Conservation (phyloP, 306 rosid species). For the Pterocarpus macrocarpus region DNA sequence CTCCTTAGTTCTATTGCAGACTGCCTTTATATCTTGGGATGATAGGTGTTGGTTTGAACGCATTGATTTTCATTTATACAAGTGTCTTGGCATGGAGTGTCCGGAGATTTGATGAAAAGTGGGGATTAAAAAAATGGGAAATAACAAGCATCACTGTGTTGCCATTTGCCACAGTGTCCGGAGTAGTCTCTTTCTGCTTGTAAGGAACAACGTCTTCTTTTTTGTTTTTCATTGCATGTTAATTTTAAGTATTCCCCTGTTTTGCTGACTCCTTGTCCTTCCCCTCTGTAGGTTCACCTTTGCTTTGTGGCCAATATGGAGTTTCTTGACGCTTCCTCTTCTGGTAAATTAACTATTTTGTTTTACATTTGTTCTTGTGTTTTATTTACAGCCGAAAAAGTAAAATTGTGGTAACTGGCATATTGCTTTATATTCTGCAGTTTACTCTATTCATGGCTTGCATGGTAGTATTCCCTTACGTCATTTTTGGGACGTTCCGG, state of each 20-base stretch:
- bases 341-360: conserved; percentile 65
- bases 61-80: conserved; percentile 79
- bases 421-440: conserved; percentile 66
- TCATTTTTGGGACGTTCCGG: conserved; percentile 74
- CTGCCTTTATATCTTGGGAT: conserved; percentile 89
- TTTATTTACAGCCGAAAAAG: conserved; percentile 23
- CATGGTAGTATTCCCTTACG: conserved; percentile 89
- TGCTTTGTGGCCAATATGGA: conserved; percentile 98
- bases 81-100: conserved; percentile 79
- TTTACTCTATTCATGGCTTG: conserved; percentile 95
- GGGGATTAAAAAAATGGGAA: conserved; percentile 94
- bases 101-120: conserved; percentile 86
- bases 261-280: conserved; percentile 43
- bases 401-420: conserved; percentile 43
- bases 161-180: conserved; percentile 81
- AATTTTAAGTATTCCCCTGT: conserved; percentile 32
- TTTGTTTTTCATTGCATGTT: conserved; percentile 31
- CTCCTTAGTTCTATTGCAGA: conserved; percentile 67
- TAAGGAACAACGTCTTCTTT: conserved; percentile 52
- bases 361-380: conserved; percentile 20
- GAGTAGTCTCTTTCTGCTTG: conserved; percentile 91
- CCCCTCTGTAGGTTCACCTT: conserved; percentile 69
- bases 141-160: conserved; percentile 74
- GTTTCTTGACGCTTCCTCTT: conserved; percentile 93
- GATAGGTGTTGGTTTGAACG: conserved; percentile 78